phyloP scores from a whole-genome alignment of 495 filamentous ascomycete genomes.

The Tuber brumale region DNA sequence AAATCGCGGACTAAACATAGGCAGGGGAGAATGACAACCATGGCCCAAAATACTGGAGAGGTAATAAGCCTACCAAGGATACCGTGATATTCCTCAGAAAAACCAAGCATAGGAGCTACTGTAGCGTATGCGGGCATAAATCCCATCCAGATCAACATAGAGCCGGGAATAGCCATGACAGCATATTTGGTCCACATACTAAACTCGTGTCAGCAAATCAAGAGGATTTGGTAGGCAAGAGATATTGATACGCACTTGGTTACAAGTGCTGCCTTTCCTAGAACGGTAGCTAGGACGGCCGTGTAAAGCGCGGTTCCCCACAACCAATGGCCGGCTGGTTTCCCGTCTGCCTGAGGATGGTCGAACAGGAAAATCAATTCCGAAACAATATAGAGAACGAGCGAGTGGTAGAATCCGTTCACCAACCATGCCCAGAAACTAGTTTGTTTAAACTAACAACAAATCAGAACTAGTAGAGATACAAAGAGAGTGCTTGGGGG shows the following conservation, averaged over 20 bases:
- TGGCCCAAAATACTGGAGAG: slow-evolving; percentile 81
- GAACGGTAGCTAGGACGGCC: slow-evolving; percentile 79
- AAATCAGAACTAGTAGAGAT: slow-evolving; percentile 8
- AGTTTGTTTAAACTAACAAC: slow-evolving; percentile 63
- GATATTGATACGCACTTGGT: slow-evolving; percentile 52
- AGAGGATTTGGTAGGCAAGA: background rate
- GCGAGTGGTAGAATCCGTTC: slow-evolving; percentile 93
- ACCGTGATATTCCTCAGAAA: slow-evolving; percentile 79
- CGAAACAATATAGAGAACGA: slow-evolving; percentile 80
- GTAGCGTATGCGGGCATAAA: slow-evolving; percentile 88
- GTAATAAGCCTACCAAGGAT: slow-evolving; percentile 73
- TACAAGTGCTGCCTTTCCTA: slow-evolving; percentile 90
- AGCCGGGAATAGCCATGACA: slow-evolving; percentile 90
- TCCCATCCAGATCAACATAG: slow-evolving; percentile 80
- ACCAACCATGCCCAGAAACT: slow-evolving; percentile 88
- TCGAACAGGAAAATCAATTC: slow-evolving; percentile 75
- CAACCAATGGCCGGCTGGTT: slow-evolving; percentile 86
- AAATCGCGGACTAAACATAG: slow-evolving; percentile 87
- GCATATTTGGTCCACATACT: slow-evolving; percentile 96
- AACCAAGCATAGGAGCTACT: slow-evolving; percentile 74
- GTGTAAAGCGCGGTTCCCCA: slow-evolving; percentile 94
- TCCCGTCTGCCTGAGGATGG: slow-evolving; percentile 65
- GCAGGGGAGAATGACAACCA: slow-evolving; percentile 70
- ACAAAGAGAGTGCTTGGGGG: background rate
- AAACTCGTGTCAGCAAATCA: slow-evolving; percentile 1